These are phyloP conservation scores for Plasmodium ovale DNA, from an alignment of 169 alveolate species.

Conservation along the genomic window DNA sequence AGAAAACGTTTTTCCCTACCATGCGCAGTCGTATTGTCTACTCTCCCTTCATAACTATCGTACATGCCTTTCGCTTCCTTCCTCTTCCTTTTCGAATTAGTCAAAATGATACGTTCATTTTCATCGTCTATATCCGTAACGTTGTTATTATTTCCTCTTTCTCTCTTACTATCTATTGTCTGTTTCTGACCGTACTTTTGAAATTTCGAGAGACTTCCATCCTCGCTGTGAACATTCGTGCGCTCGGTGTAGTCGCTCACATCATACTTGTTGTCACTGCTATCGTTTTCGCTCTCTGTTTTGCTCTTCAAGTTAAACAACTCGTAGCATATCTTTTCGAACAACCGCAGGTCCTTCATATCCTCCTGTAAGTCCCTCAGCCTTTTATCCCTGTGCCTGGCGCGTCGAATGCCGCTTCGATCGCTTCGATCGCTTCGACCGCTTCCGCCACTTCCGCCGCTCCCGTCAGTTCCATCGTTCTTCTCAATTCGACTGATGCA, in stretches of 20 bases:
- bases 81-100: background rate
- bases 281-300: slow-evolving; percentile 38
- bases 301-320: slow-evolving; percentile 43
- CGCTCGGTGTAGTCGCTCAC: slow-evolving; percentile 29
- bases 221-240: slow-evolving; percentile 1
- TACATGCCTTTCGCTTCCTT: background rate
- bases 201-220: slow-evolving; percentile 8
- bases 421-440: background rate
- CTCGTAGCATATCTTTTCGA: slow-evolving; percentile 63
- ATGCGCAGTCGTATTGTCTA: background rate
- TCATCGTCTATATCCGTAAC: background rate
- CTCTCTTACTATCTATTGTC: background rate
- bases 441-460: background rate
- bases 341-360: slow-evolving; percentile 20
- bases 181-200: slow-evolving; percentile 1
- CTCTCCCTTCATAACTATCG: background rate
- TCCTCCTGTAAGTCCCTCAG: slow-evolving; percentile 28
- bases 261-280: slow-evolving; percentile 18
- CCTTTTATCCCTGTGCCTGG: background rate
- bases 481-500: background rate
- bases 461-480: background rate
- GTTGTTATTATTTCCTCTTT: background rate
- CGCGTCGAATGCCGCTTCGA: background rate
- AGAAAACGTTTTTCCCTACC: background rate
- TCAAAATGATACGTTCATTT: too few species aligned